Evolutionary conservation across 2,329 filamentous ascomycete species (phyloP).

Genomic region (Colletotrichum cuscutae): DNA sequence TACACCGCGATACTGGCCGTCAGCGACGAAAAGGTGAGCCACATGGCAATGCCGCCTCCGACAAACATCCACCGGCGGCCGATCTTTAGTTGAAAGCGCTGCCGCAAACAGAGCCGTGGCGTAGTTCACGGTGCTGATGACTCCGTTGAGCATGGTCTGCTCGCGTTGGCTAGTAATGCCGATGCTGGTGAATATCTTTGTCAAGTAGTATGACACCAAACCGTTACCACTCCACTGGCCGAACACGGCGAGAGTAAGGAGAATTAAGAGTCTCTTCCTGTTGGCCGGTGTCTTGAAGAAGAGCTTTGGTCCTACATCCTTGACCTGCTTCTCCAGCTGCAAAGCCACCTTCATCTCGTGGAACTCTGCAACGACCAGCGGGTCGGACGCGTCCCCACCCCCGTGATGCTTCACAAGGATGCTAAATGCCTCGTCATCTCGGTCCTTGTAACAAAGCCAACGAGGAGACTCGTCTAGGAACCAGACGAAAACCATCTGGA

Average conservation of each 20-base stretch:
- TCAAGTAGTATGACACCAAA: slow-evolving; percentile 51
- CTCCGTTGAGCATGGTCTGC: slow-evolving; percentile 53
- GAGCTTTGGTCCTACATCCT: background rate
- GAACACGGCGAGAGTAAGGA: slow-evolving; percentile 39
- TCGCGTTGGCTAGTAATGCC: slow-evolving; percentile 44
- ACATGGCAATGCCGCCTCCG: slow-evolving; percentile 41
- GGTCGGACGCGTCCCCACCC: slow-evolving; percentile 60
- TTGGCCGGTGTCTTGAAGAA: slow-evolving; percentile 40
- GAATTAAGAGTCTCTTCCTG: slow-evolving; percentile 39
- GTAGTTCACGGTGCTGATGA: slow-evolving; percentile 13
- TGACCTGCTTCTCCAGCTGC: background rate
- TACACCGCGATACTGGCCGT: slow-evolving; percentile 21
- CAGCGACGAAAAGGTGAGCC: slow-evolving; percentile 18
- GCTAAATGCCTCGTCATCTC: slow-evolving; percentile 42
- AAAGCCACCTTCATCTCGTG: slow-evolving; percentile 38
- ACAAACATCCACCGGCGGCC: slow-evolving; percentile 42
- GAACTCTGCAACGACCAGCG: slow-evolving; percentile 59
- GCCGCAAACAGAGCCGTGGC: slow-evolving; percentile 7
- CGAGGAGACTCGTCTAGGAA: slow-evolving; percentile 44
- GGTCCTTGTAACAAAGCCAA: slow-evolving; percentile 44
- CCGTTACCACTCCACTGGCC: slow-evolving; percentile 43
- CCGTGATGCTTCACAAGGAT: slow-evolving; percentile 56
- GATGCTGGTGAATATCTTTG: slow-evolving; percentile 43
- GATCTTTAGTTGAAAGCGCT: background rate
- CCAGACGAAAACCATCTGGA: slow-evolving; percentile 10